Evolutionary conservation across 257 asterid genomes (phyloP), one percentile per base, ranked within the genome.

Genomic region (Nicotiana tabacum): DNA sequence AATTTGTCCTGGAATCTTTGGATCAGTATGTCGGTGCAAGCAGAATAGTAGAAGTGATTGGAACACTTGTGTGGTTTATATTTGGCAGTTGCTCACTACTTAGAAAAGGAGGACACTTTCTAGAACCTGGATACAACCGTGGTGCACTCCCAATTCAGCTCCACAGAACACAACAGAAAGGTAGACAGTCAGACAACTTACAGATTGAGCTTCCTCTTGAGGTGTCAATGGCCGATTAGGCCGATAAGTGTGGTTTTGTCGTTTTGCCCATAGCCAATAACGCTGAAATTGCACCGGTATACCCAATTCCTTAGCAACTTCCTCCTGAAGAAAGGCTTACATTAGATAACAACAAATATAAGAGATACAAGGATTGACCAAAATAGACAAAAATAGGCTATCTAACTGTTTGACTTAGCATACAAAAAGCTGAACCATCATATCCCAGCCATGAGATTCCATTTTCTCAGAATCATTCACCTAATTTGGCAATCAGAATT

Each of bases 181-280:
- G 58, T 77, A 64, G 58, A 83, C 83, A 27, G 61, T 64, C 51
- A 32, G 39, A 82, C 30, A 88, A 82, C 92, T 83, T 86, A 94
- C 98, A 58, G 96, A 87, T 82, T 94, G 98, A 74, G 87, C 82
- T 90, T 93, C 98, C 86, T 94, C 97, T 39, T 82, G 92, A 79
- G 89, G 89, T 39, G 91, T 90, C 85, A 94, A 88, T 32, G 97
- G 92, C 76, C 97, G 92, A 82, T 94, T 93, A 30, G 98, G 98
- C 55, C 98, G 92, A 84, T 92, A 94, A 5, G 98, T 94, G 69
- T 94, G 97, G 85, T 94, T 94, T 81, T 92, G 97, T 56, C 97
- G 92, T 88, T 94, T 94, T 55, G 98, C 98, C 98, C 98, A 94
- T 69, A 90, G 86, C 97, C 98, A 94, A 85, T 90, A 92, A 77